A percentile compares a stretch with the other conserved stretches of the same genome.
These are phyloP conservation scores for Euryodendron excelsum DNA, from an alignment of 148 eudicot species.

Conservation along the genomic window DNA sequence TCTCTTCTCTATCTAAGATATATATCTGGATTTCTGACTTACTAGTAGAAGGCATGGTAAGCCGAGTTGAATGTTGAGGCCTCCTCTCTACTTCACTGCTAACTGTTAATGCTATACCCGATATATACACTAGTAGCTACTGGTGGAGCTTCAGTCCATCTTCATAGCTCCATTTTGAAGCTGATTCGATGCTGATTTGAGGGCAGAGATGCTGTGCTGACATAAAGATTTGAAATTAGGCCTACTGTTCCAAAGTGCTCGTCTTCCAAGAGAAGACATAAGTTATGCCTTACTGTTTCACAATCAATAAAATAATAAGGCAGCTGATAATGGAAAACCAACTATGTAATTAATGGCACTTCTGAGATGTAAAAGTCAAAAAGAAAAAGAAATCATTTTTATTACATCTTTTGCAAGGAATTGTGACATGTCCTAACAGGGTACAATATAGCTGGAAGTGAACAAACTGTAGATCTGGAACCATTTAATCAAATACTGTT, in stretches of 20 bases:
- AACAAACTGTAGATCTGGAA: too few species aligned
- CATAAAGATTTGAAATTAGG: slow-evolving; percentile 1
- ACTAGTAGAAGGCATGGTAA: slow-evolving; percentile 2
- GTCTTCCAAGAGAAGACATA: slow-evolving; percentile 8
- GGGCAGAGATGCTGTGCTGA: slow-evolving; percentile 62
- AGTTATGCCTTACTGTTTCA: not conserved
- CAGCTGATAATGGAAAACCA: not conserved
- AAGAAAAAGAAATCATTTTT: not conserved
- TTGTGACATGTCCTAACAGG: too few species aligned
- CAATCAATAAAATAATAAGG: not conserved
- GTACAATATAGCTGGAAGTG: not conserved
- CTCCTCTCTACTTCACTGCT: slow-evolving; percentile 6
- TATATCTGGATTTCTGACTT: slow-evolving; percentile 17
- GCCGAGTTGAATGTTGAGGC: slow-evolving; percentile 19
- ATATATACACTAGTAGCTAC: slow-evolving; percentile 42
- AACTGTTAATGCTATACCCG: slow-evolving; percentile 30
- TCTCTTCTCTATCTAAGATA: slow-evolving; percentile 6
- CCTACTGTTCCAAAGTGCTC: not conserved
- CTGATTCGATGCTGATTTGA: slow-evolving; percentile 68
- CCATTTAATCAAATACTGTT: not conserved
- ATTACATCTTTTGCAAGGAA: too few species aligned
- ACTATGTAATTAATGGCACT: not conserved
- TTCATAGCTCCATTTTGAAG: slow-evolving; percentile 80
- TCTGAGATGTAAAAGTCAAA: not conserved
- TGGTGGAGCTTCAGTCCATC: slow-evolving; percentile 22